Evolutionary conservation across 2,329 filamentous ascomycete species (phyloP), one percentile per base, ranked within the genome.

Genomic region (Trichophaea hybrida): DNA sequence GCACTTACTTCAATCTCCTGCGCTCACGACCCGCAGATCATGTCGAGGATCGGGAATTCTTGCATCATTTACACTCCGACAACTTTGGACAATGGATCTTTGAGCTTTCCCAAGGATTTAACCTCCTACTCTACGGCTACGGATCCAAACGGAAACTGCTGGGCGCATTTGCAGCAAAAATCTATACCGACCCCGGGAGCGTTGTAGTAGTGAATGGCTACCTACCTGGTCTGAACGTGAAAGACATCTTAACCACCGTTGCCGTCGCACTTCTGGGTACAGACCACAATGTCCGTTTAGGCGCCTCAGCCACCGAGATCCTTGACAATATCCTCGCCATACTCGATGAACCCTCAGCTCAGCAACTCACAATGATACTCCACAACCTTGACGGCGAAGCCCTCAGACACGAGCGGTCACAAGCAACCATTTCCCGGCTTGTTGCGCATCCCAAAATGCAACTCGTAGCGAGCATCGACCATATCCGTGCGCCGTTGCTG

Each of bases 21-120:
- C 78, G 80, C 33, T 75, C 78, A 38, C 81, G 82, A 65, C 70
- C 77, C 60, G 85, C 94, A 66, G 80, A 79, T 0, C 90, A 95
- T 70, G 75, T 76, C 37, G 73, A 77, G 2, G 86, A 94, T 65
- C 80, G 86, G 55, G 76, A 80, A 15, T 85, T 85, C 64, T 75
- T 98, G 32, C 77, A 86, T 65, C 78, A 81, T 5, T 73, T 95
- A 24, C 91, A 97, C 70, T 76, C 81, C 49, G 81, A 85, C 62
- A 88, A 86, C 0, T 97, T 95, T 70, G 80, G 84, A 1, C 93
- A 97, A 70, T 98, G 93, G 93, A 75, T 79, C 0, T 96, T 97
- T 70, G 93, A 98, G 74, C 78, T 97, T 13, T 77, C 82, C 4
- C 82, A 95, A 70, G 83, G 83, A 24, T 97, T 95, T 75, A 89